Percentiles rank a stretch among this genome's conserved stretches.
Evolutionary conservation across 768 basidiomycete genomes (phyloP).

Genomic region (Kwoniella botswanensis): DNA sequence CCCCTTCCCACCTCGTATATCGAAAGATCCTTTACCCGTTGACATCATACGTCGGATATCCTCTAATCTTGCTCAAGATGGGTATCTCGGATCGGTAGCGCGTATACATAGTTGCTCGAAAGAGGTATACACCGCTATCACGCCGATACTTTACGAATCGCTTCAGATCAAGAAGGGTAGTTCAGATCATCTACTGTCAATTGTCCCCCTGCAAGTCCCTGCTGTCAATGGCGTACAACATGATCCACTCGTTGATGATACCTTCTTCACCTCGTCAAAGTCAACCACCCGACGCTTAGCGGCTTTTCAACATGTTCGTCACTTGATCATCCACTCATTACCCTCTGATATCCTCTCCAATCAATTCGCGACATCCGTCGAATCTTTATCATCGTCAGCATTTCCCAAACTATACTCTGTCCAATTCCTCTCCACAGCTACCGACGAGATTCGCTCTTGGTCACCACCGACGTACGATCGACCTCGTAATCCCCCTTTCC

Average conservation of each 20-base stretch:
- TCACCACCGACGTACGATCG: slow-evolving; percentile 17
- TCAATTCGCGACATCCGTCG: neutral
- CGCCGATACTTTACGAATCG: slow-evolving; percentile 23
- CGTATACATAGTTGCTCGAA: slow-evolving; percentile 23
- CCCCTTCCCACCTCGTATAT: neutral
- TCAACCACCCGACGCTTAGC: slow-evolving; percentile 16
- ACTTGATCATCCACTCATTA: slow-evolving; percentile 24
- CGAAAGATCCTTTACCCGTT: slow-evolving; percentile 11
- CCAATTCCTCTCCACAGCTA: slow-evolving; percentile 21
- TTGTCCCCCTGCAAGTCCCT: neutral
- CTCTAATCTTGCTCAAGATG: slow-evolving; percentile 12
- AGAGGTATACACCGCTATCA: slow-evolving; percentile 25
- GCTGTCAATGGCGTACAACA: neutral
- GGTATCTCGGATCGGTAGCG: neutral
- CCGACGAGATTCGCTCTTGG: slow-evolving; percentile 31
- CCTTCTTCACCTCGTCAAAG: slow-evolving; percentile 1
- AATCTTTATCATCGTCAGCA: neutral
- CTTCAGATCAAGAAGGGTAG: slow-evolving; percentile 12
- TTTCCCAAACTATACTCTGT: slow-evolving; percentile 22
- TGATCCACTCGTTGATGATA: neutral
- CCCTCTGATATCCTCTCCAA: slow-evolving; percentile 18
- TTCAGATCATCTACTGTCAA: slow-evolving; percentile 17
- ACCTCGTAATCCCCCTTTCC: slow-evolving; percentile 27
- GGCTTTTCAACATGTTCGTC: slow-evolving; percentile 15
- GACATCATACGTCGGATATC: slow-evolving; percentile 27